Percentiles rank a stretch among this genome's conserved stretches.
These are phyloP conservation scores for Penicillium atrosanguineum DNA, from an alignment of 495 filamentous ascomycete genomes.

Conservation along the genomic window DNA sequence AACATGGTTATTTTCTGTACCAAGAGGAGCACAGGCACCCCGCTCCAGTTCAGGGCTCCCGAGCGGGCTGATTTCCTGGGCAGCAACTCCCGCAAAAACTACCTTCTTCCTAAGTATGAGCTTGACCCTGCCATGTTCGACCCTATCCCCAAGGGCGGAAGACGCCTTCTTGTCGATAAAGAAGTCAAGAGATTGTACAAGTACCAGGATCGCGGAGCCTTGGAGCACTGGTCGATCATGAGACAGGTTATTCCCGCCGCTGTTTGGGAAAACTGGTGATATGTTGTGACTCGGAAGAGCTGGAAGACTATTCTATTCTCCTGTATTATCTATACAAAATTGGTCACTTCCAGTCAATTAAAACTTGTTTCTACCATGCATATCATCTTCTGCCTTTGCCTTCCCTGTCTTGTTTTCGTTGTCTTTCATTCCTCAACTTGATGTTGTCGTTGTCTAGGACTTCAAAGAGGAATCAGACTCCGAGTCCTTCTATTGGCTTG, in stretches of 20 bases:
- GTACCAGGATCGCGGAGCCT: constrained; percentile 70
- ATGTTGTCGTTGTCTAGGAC: too few relatives aligned
- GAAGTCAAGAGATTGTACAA: constrained; percentile 57
- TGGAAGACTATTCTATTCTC: neutral
- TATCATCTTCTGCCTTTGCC: neutral
- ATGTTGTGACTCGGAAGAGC: neutral
- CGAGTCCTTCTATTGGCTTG: too few relatives aligned
- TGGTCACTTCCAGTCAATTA: neutral
- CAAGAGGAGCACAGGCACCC: constrained; percentile 34
- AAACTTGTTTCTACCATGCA: neutral
- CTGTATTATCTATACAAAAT: neutral
- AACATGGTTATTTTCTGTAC: constrained; percentile 78
- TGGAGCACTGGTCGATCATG: constrained; percentile 91
- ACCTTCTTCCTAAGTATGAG: constrained; percentile 73
- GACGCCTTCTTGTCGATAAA: constrained; percentile 22
- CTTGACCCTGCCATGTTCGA: constrained; percentile 54
- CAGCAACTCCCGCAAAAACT: constrained; percentile 63
- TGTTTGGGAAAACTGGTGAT: constrained; percentile 89
- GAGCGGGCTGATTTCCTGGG: constrained; percentile 65
- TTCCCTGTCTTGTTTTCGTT: too few relatives aligned
- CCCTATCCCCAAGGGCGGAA: constrained; percentile 32
- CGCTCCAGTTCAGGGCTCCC: constrained; percentile 67
- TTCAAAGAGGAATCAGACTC: too few relatives aligned
- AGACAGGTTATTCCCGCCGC: constrained; percentile 70
- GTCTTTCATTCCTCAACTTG: too few relatives aligned